A percentile compares a stretch with the other conserved stretches of the same genome.
Evolutionary conservation across 78 protist genomes (phyloP).

Genomic region (Tieghemostelium lacteum): DNA sequence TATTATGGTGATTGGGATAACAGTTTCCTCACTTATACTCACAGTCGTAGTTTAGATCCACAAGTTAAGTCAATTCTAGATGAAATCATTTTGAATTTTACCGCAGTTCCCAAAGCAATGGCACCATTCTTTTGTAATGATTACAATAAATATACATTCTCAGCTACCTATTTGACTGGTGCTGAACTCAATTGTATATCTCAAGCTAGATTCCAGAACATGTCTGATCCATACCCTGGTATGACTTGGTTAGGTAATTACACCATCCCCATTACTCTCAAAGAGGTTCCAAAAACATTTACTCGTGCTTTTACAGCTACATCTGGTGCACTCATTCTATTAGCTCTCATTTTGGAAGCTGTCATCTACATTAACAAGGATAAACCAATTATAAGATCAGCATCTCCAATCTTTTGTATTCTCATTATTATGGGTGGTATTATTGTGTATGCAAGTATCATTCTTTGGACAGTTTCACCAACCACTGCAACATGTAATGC

Average conservation of each 20-base stretch:
- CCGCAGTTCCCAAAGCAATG: not conserved
- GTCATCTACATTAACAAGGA: not conserved
- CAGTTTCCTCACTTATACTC: not conserved
- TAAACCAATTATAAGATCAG: slow-evolving; percentile 52
- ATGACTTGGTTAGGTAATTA: slow-evolving; percentile 41
- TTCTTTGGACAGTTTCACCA: slow-evolving; percentile 6
- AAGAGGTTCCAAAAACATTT: too few relatives aligned
- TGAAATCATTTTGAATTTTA: not conserved
- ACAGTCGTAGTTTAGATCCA: not conserved
- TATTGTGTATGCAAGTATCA: slow-evolving; percentile 35
- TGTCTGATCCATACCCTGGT: too few relatives aligned
- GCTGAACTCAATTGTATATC: slow-evolving; percentile 24
- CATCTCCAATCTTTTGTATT: slow-evolving; percentile 44
- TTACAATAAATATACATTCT: not conserved
- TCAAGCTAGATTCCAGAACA: not conserved
- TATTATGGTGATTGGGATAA: not conserved
- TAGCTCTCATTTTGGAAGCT: not conserved
- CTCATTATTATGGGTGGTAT: slow-evolving; percentile 34
- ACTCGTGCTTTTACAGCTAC: not conserved
- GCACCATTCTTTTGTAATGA: slow-evolving; percentile 53
- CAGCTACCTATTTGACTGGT: too few relatives aligned
- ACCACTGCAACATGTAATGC: slow-evolving; percentile 8
- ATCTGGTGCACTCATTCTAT: not conserved
- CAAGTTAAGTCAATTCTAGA: too few relatives aligned
- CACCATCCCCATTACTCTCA: too few relatives aligned